Evolutionary conservation across 306 rosid species (phyloP).

Genomic region (Lupinus albus): DNA sequence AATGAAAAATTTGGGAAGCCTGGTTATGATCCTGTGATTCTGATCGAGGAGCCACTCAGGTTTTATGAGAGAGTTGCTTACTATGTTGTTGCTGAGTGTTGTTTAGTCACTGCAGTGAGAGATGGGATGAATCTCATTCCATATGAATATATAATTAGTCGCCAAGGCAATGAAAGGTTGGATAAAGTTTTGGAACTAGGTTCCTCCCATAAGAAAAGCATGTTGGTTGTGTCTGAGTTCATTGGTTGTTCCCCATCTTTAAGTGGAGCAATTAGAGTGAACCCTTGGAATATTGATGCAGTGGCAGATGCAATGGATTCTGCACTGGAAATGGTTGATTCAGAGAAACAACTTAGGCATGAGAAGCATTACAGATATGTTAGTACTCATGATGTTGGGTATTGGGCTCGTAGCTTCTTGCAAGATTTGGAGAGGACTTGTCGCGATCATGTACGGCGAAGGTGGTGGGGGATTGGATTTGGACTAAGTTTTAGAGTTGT

Average conservation of each 20-base stretch:
- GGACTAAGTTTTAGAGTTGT: slow-evolving; percentile 77
- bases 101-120: slow-evolving; percentile 73
- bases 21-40: slow-evolving; percentile 68
- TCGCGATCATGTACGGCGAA: slow-evolving; percentile 59
- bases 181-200: slow-evolving; percentile 57
- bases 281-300: slow-evolving; percentile 75
- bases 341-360: slow-evolving; percentile 74
- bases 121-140: slow-evolving; percentile 83
- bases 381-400: slow-evolving; percentile 75
- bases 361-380: slow-evolving; percentile 78
- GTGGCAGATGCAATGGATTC: slow-evolving; percentile 79
- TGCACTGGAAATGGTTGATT: slow-evolving; percentile 62
- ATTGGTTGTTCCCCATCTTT: slow-evolving; percentile 77
- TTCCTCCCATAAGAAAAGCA: slow-evolving; percentile 57
- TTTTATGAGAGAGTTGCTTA: slow-evolving; percentile 73
- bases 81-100: slow-evolving; percentile 73
- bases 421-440: slow-evolving; percentile 71
- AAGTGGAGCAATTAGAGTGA: slow-evolving; percentile 75
- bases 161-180: slow-evolving; percentile 60
- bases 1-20: slow-evolving; percentile 63
- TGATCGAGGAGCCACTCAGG: slow-evolving; percentile 64
- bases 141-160: slow-evolving; percentile 64
- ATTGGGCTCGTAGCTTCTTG: slow-evolving; percentile 79
- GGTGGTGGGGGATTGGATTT: slow-evolving; percentile 81
- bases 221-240: slow-evolving; percentile 71